Conservation (phyloP, 2,329 filamentous ascomycete species). For the Xylariaceae sp. region DNA sequence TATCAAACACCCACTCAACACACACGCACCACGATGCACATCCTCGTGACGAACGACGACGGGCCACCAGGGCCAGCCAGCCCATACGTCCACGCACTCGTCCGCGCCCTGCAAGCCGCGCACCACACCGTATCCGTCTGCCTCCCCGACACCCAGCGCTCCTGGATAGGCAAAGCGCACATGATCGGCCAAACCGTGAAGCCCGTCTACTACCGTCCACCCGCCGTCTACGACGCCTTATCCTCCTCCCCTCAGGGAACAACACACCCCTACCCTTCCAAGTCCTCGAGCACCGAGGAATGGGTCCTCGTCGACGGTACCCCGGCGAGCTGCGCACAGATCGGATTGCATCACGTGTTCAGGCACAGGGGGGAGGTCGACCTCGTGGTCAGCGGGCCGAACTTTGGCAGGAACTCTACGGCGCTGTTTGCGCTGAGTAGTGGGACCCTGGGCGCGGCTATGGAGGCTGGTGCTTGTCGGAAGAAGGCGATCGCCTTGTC, state of each 20-base stretch:
- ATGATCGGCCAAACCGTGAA: constrained; percentile 86
- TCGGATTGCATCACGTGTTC: constrained; percentile 78
- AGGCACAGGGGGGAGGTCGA: constrained; percentile 67
- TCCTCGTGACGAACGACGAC: constrained; percentile 73
- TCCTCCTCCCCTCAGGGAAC: constrained; percentile 54
- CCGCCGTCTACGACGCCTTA: constrained; percentile 34
- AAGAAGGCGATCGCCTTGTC: constrained; percentile 74
- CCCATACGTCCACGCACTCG: constrained; percentile 73
- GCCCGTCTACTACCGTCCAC: constrained; percentile 74
- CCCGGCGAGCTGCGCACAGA: constrained; percentile 76
- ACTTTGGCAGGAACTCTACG: constrained; percentile 80
- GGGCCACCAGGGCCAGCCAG: constrained; percentile 74
- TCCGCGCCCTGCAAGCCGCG: constrained; percentile 64
- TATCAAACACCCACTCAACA: too few species aligned
- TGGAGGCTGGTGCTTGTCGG: constrained; percentile 72
- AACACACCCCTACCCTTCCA: constrained; percentile 44
- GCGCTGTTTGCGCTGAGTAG: constrained; percentile 74
- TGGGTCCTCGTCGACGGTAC: constrained; percentile 81
- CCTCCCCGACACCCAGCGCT: constrained; percentile 85
- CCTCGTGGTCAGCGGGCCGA: constrained; percentile 74
- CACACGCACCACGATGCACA: constrained; percentile 46
- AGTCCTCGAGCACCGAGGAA: constrained; percentile 60
- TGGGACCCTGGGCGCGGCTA: constrained; percentile 71
- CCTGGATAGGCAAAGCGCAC: constrained; percentile 98
- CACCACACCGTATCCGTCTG: constrained; percentile 90